Percentiles rank a stretch among this genome's conserved stretches.
These are phyloP conservation scores for Ilyonectria robusta DNA, from an alignment of 2,329 filamentous ascomycete species.

Conservation along the genomic window DNA sequence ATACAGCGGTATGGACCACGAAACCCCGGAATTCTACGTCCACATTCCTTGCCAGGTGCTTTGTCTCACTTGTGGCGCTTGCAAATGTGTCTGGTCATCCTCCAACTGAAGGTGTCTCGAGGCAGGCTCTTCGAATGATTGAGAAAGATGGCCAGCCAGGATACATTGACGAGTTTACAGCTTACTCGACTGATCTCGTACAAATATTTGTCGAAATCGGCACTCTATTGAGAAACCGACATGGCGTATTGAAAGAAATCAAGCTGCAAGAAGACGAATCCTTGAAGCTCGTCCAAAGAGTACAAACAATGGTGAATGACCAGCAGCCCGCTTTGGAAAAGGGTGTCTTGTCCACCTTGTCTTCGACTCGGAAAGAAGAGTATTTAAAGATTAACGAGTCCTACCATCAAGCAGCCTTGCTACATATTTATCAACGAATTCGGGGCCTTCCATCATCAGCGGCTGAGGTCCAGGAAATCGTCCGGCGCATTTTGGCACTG, in stretches of 20 bases:
- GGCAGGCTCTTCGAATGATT: constrained; percentile 1
- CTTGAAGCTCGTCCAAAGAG: not conserved
- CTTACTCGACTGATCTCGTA: constrained; percentile 1
- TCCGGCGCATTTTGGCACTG: not conserved
- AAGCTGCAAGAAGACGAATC: not conserved
- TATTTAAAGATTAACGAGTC: constrained; percentile 12
- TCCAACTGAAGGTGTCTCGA: not conserved
- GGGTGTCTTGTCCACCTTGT: not conserved
- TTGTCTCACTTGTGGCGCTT: constrained; percentile 16
- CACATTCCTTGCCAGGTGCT: constrained; percentile 17
- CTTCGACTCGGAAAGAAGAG: not conserved
- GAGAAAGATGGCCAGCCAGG: not conserved
- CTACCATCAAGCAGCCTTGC: constrained; percentile 8
- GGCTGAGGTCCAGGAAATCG: not conserved
- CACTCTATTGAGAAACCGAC: not conserved
- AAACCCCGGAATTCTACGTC: not conserved
- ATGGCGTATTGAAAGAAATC: not conserved
- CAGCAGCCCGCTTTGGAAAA: not conserved
- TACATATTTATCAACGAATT: constrained; percentile 17
- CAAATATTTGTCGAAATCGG: constrained; percentile 13
- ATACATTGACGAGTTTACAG: constrained; percentile 17
- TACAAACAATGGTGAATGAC: not conserved
- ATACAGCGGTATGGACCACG: not conserved
- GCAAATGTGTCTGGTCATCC: constrained; percentile 11
- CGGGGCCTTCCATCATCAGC: not conserved